A percentile compares a stretch with the other conserved stretches of the same genome.
Evolutionary conservation across 192 early-diverging fungal species (phyloP).

Genomic region (Coemansia asiatica): DNA sequence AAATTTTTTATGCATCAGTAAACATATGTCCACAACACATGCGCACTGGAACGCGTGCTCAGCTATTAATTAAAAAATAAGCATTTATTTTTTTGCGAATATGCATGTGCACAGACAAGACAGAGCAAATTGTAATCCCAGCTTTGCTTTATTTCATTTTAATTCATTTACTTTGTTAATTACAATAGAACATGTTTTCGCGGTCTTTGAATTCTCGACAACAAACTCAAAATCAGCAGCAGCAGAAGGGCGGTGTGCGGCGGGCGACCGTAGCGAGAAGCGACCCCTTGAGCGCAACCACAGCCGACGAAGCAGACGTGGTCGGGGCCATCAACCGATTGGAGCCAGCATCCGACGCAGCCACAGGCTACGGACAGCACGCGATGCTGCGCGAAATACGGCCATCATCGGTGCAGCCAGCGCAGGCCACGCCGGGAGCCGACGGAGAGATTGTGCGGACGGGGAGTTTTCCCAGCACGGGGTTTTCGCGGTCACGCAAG

Average conservation of each 20-base stretch:
- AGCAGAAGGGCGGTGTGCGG: background rate
- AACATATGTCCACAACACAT: background rate
- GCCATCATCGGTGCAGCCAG: background rate
- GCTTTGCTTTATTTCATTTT: constrained; percentile 5
- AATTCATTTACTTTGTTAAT: background rate
- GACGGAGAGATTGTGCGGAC: background rate
- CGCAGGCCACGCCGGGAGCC: constrained; percentile 1
- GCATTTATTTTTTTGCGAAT: too few species aligned
- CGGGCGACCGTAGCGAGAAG: background rate
- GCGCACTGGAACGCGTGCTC: background rate
- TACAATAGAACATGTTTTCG: constrained; percentile 25
- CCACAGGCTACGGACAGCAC: constrained; percentile 21
- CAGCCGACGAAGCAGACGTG: constrained; percentile 3
- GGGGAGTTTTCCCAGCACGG: constrained; percentile 41
- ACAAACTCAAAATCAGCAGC: background rate
- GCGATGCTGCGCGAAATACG: constrained; percentile 32
- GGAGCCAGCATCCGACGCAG: constrained; percentile 26
- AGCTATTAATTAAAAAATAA: too few species aligned
- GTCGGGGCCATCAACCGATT: constrained; percentile 30
- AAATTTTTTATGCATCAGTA: background rate
- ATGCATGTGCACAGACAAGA: background rate
- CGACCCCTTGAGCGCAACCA: constrained; percentile 24
- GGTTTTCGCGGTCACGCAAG: constrained; percentile 37
- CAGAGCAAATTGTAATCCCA: background rate
- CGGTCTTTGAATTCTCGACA: constrained; percentile 6